Evolutionary conservation across 331 rosid genomes (phyloP).

Genomic region (Malus hybrid): DNA sequence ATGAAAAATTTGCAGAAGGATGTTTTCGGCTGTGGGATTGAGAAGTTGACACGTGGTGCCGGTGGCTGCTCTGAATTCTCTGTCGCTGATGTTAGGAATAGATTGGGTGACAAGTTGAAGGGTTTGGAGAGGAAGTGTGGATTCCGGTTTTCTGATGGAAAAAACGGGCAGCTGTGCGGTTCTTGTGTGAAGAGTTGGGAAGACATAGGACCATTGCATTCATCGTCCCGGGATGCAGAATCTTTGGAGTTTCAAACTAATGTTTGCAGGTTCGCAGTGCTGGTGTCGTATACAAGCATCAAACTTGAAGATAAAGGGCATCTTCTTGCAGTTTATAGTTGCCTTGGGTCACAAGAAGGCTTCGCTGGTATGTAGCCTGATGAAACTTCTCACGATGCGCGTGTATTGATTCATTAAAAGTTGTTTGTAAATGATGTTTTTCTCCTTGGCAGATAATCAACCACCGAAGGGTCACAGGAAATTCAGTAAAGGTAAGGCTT

Average conservation of each 20-base stretch:
- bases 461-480: neutral
- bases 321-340: constrained; percentile 14
- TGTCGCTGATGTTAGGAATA: constrained; percentile 21
- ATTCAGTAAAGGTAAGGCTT: constrained; percentile 20
- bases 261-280: constrained; percentile 32
- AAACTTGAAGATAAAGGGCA: constrained; percentile 4
- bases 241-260: neutral
- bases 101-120: constrained; percentile 19
- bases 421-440: neutral
- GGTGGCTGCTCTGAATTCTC: constrained; percentile 43
- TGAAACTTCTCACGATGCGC: neutral
- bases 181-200: constrained; percentile 25
- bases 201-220: constrained; percentile 3
- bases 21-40: constrained; percentile 34
- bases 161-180: constrained; percentile 15
- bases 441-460: constrained; percentile 8
- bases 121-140: constrained; percentile 19
- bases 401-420: neutral
- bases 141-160: constrained; percentile 8
- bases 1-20: constrained; percentile 5
- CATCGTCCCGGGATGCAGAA: neutral
- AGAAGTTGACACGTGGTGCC: constrained; percentile 29
- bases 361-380: constrained; percentile 3
- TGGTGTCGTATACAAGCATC: constrained; percentile 22
- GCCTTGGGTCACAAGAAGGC: constrained; percentile 19